These are phyloP conservation scores for Paraphoma chrysanthemicola DNA, from an alignment of 2,329 filamentous ascomycete genomes.

Conservation along the genomic window DNA sequence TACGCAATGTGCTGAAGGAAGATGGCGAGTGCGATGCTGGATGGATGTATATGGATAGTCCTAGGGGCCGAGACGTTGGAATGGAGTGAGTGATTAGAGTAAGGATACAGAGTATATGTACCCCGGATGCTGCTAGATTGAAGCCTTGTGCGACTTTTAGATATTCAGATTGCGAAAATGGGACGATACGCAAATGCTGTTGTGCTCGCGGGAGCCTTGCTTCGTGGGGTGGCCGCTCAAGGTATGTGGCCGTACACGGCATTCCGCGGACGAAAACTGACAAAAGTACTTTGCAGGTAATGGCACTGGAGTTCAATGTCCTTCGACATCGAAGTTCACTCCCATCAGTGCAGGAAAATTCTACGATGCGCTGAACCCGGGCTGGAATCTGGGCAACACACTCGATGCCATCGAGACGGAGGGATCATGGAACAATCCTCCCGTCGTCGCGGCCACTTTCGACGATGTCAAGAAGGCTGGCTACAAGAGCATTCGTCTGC, in stretches of 20 bases:
- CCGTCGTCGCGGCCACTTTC: conserved; percentile 59
- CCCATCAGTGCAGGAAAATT: conserved; percentile 56
- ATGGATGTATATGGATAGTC: conserved; percentile 1
- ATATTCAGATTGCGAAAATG: conserved; percentile 1
- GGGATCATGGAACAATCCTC: conserved; percentile 65
- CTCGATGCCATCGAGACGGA: conserved; percentile 64
- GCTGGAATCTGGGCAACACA: conserved; percentile 69
- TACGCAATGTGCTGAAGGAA: not conserved
- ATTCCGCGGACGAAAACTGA: not conserved
- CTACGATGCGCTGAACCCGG: conserved; percentile 59
- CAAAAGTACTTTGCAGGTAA: conserved; percentile 11
- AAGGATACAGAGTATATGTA: conserved; percentile 3
- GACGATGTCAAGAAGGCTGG: conserved; percentile 60
- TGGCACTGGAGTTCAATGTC: conserved; percentile 42
- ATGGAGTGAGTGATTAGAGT: not conserved
- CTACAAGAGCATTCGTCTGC: conserved; percentile 66
- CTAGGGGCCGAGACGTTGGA: not conserved
- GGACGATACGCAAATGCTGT: conserved; percentile 7
- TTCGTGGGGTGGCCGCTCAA: conserved; percentile 23
- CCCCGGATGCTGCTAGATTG: not conserved
- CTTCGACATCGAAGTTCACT: conserved; percentile 50
- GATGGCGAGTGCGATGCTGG: not conserved
- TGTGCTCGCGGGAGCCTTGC: conserved; percentile 17
- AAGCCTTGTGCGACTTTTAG: not conserved
- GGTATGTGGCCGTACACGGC: conserved; percentile 3